Percentiles rank a stretch among this genome's conserved stretches.
Evolutionary conservation across 495 filamentous ascomycete species (phyloP).

Genomic region (Thermothielavioides terrestris): DNA sequence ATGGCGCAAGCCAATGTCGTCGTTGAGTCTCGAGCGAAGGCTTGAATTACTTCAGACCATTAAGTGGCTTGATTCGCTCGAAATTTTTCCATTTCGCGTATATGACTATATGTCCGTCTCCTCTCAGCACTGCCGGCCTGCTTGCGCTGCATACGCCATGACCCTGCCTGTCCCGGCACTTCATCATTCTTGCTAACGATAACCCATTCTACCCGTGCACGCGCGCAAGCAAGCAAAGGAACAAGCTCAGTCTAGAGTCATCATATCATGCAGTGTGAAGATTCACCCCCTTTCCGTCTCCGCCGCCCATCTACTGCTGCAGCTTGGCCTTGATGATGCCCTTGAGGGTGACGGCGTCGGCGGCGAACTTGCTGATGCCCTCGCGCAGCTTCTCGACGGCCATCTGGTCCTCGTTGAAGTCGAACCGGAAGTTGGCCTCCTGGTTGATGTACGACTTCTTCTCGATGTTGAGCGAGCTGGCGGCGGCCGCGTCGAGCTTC

Average conservation of each 20-base stretch:
- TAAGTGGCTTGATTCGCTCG: no score
- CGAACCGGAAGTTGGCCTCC: slow-evolving; percentile 90
- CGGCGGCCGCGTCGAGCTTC: slow-evolving; percentile 74
- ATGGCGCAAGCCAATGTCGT: neutral
- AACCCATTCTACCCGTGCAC: neutral
- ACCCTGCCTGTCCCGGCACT: neutral
- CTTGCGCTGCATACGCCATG: neutral
- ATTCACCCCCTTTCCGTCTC: neutral
- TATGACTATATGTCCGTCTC: no score
- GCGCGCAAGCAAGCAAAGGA: neutral
- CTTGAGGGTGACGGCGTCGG: slow-evolving; percentile 91
- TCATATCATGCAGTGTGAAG: no score
- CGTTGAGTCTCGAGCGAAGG: no score
- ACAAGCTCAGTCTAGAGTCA: neutral
- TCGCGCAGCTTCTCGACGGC: slow-evolving; percentile 97
- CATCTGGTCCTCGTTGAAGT: slow-evolving; percentile 99
- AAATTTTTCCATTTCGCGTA: no score
- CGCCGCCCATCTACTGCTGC: slow-evolving; percentile 19
- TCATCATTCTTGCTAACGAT: slow-evolving; percentile 8
- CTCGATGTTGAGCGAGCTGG: slow-evolving; percentile 60
- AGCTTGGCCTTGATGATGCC: slow-evolving; percentile 83
- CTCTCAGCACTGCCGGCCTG: no score
- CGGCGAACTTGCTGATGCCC: slow-evolving; percentile 98
- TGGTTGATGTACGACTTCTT: slow-evolving; percentile 87
- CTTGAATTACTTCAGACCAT: no score